Base-by-base conservation (phyloP, 805 yeast species). In the Kregervanrija delftensis region DNA sequence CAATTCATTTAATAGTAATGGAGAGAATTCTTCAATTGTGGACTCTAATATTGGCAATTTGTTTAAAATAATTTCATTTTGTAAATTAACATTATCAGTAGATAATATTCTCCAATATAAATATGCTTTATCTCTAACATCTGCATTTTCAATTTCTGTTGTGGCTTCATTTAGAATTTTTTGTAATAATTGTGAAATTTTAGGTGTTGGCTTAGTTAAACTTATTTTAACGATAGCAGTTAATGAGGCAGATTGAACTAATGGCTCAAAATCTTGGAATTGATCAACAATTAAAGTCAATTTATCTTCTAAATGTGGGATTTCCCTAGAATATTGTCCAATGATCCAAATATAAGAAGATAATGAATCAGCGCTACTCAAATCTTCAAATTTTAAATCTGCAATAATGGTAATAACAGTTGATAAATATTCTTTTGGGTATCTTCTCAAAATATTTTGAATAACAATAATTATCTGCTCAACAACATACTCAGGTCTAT, bases 71-170 rank as follows among this genome's bases (percentile, higher is more conserved):
- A 86, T 69, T 37, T 72, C 68, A 51, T 72, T 68, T 42, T 84
- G 72, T 6, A 70, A 56, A 8, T 68, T 68, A 6, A 56, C 56
- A 37, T 68, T 65, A 39, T 50, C 66, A 30, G 61, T 54, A 10
- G 46, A 43, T 41, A 85, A 65, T 40, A 86, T 70, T 65, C 95
- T 74, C 93, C 93, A 85, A 59, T 83, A 85, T 36, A 85, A 68
- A 60, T 75, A 85, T 1, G 91, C 89, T 67, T 82, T 78, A 60
- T 85, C 95, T 61, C 93, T 73, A 28, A 85, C 83, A 58, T 85
- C 95, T 2, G 87, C 77, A 56, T 82, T 83, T 48, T 82, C 84
- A 45, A 83, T 71, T 37, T 76, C 73, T 46, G 74, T 76, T 4
- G 89, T 83, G 9, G 86, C 79, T 47, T 72, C 60, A 48, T 78